phyloP scores from a whole-genome alignment of 2,329 filamentous ascomycete species.

The Diaporthe citri region DNA sequence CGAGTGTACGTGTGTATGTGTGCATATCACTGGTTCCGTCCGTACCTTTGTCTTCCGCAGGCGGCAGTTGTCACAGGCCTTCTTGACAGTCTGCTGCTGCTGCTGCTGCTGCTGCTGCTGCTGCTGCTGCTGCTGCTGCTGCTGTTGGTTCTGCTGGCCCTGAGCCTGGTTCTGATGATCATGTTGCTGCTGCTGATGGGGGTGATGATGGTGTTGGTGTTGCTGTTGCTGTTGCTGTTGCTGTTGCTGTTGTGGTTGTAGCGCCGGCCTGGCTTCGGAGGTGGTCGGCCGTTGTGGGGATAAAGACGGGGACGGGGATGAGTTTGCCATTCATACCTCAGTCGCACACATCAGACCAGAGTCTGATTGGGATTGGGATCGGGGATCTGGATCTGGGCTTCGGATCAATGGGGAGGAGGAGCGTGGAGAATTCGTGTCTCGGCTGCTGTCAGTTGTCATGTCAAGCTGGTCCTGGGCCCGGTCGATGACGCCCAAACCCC shows the following conservation, averaged over 20 bases:
- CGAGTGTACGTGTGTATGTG: not conserved
- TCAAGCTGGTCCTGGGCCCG: slow-evolving; percentile 26
- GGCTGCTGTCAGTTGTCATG: slow-evolving; percentile 27
- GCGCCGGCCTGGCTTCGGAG: slow-evolving; percentile 26
- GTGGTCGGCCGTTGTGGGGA: slow-evolving; percentile 28
- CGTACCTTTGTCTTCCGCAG: slow-evolving; percentile 32
- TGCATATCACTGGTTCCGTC: not conserved
- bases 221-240: not conserved
- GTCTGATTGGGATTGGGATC: slow-evolving; percentile 25
- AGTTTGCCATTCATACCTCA: slow-evolving; percentile 36
- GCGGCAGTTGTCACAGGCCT: slow-evolving; percentile 35
- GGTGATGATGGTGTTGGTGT: not conserved
- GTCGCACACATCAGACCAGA: slow-evolving; percentile 23
- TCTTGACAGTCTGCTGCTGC: slow-evolving; percentile 30
- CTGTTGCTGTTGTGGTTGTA: not conserved
- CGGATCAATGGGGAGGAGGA: slow-evolving; percentile 25
- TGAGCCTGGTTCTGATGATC: not conserved
- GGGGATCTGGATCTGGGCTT: slow-evolving; percentile 29
- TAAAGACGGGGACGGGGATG: slow-evolving; percentile 34
- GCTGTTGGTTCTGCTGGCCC: not conserved
- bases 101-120: not conserved
- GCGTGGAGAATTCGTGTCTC: slow-evolving; percentile 29
- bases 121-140: slow-evolving; percentile 5
- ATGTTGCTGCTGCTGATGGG: not conserved
- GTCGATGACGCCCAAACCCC: slow-evolving; percentile 12